phyloP scores from a whole-genome alignment of 2,329 filamentous ascomycete genomes.

The Colletotrichum gloeosporioides region DNA sequence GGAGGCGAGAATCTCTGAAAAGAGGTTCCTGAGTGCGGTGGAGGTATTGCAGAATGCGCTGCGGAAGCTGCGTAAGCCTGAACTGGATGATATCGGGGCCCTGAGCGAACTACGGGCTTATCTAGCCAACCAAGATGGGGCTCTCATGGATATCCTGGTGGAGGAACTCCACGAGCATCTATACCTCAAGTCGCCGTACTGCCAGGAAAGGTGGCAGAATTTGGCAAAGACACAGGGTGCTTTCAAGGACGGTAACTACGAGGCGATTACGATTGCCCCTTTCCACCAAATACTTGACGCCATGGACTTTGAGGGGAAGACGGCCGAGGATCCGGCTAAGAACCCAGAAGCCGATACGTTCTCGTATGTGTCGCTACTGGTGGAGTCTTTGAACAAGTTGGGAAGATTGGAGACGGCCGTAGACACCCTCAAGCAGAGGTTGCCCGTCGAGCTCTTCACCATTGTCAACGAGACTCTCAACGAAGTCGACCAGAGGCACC shows the following conservation, averaged over 20 bases:
- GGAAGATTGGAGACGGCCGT: conserved; percentile 85
- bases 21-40: conserved; percentile 90
- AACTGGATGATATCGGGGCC: conserved; percentile 90
- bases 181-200: conserved; percentile 97
- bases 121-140: conserved; percentile 89
- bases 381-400: conserved; percentile 90
- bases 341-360: conserved; percentile 97
- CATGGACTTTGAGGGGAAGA: conserved; percentile 63
- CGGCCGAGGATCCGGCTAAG: conserved; percentile 87
- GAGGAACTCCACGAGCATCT: conserved; percentile 97
- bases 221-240: conserved; percentile 72
- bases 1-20: conserved; percentile 94
- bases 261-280: conserved; percentile 51
- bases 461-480: conserved; percentile 95
- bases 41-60: conserved; percentile 89
- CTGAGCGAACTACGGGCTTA: conserved; percentile 86
- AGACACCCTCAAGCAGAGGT: conserved; percentile 87
- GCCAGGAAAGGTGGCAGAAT: conserved; percentile 92
- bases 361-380: conserved; percentile 84
- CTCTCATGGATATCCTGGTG: conserved; percentile 92
- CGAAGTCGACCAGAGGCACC: conserved; percentile 91
- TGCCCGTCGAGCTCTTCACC: conserved; percentile 91
- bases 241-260: conserved; percentile 53
- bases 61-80: conserved; percentile 81
- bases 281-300: conserved; percentile 66